A percentile compares a stretch with the other conserved stretches of the same genome.
phyloP scores from a whole-genome alignment of 441 rosid genomes.

The Brassica balearica region DNA sequence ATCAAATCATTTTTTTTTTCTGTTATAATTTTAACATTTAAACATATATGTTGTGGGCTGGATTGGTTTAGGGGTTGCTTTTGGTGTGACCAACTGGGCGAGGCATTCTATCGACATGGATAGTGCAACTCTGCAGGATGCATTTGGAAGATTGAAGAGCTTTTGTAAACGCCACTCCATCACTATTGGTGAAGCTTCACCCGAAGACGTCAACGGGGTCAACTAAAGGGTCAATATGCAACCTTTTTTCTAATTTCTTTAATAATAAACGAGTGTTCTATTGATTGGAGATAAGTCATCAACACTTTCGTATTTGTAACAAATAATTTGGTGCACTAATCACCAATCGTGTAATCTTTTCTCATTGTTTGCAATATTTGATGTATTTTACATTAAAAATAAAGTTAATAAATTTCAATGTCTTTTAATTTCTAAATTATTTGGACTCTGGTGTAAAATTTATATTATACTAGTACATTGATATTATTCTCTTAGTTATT shows the following conservation, averaged over 20 bases:
- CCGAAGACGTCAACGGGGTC: constrained; percentile 11
- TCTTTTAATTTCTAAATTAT: no score
- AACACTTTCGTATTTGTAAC: constrained; percentile 6
- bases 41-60: constrained; percentile 2
- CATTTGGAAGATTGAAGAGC: constrained; percentile 36
- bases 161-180: constrained; percentile 34
- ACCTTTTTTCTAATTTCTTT: not conserved
- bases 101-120: constrained; percentile 43
- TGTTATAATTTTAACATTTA: not conserved
- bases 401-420: no score
- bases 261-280: not conserved
- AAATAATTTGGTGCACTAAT: not conserved
- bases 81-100: constrained; percentile 37
- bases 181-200: not conserved
- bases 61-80: constrained; percentile 34
- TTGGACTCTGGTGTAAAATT: no score
- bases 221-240: constrained; percentile 17
- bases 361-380: constrained; percentile 7
- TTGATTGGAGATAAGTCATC: constrained; percentile 13
- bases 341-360: constrained; percentile 26
- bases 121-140: constrained; percentile 30
- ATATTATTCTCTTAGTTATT: no score
- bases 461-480: no score
- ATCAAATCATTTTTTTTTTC: not conserved
- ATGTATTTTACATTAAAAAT: no score